Percentiles rank a stretch among this genome's conserved stretches.
Evolutionary conservation across 192 early-diverging fungal genomes (phyloP).

Genomic region (Entrophospora sp.): DNA sequence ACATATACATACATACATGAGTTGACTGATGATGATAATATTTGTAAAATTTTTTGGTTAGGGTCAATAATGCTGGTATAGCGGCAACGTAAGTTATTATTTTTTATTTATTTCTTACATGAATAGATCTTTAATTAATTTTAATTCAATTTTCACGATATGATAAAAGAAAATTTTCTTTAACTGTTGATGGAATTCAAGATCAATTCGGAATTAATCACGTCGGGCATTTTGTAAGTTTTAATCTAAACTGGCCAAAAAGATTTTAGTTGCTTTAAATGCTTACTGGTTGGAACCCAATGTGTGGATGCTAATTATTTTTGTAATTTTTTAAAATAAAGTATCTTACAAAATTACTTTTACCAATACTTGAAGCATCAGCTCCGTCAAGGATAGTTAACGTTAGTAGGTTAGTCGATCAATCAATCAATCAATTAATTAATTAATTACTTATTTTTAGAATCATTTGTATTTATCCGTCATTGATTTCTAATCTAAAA

Average conservation of each 20-base stretch:
- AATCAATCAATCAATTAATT: too few species aligned
- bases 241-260: not conserved
- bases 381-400: constrained; percentile 42
- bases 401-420: constrained; percentile 29
- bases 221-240: constrained; percentile 28
- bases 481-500: constrained; percentile 18
- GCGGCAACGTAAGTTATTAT: constrained; percentile 13
- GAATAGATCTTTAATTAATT: not conserved
- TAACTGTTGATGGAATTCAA: constrained; percentile 34
- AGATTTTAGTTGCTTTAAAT: too few species aligned
- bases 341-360: constrained; percentile 26
- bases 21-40: not conserved
- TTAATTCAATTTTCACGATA: not conserved
- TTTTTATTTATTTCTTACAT: not conserved
- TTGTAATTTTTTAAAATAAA: not conserved
- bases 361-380: constrained; percentile 30
- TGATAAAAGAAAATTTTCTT: not conserved
- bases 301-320: not conserved
- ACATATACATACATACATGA: not conserved
- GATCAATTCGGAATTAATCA: constrained; percentile 40
- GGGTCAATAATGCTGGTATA: constrained; percentile 32
- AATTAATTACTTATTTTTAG: too few species aligned
- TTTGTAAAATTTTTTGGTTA: not conserved
- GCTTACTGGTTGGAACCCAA: too few species aligned
- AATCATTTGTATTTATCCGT: not conserved